phyloP scores from a whole-genome alignment of 331 rosid genomes.

The Acacia concinna region DNA sequence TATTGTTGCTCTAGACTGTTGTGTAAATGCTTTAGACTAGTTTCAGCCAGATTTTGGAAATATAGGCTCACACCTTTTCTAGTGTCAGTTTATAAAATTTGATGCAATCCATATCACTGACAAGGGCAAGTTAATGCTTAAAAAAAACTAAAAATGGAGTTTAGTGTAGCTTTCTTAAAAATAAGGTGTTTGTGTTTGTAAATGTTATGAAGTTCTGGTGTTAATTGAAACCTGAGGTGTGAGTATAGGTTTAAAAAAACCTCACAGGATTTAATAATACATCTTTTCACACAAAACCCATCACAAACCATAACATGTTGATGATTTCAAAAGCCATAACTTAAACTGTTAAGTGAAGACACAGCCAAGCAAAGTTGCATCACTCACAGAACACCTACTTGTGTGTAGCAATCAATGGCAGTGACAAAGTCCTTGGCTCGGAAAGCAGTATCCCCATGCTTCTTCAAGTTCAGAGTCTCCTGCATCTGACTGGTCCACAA shows the following conservation, averaged over 20 bases:
- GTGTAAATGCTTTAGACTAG: neutral
- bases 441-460: conserved; percentile 90
- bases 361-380: conserved; percentile 20
- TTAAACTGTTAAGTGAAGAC: neutral
- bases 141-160: neutral
- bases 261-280: neutral
- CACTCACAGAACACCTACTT: conserved; percentile 52
- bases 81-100: neutral
- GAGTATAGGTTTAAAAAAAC: neutral
- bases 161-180: neutral
- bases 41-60: neutral
- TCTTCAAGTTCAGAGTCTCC: conserved; percentile 85
- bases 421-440: conserved; percentile 73
- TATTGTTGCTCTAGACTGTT: neutral
- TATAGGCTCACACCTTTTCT: neutral
- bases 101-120: neutral
- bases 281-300: neutral
- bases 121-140: neutral
- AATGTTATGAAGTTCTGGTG: neutral
- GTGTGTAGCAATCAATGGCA: conserved; percentile 80
- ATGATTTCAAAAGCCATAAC: neutral
- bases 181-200: neutral
- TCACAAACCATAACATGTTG: too few species aligned
- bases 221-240: neutral
- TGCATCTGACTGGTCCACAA: conserved; percentile 97